phyloP scores from a whole-genome alignment of 2,329 filamentous ascomycete species.

The Penicillium thymicola region DNA sequence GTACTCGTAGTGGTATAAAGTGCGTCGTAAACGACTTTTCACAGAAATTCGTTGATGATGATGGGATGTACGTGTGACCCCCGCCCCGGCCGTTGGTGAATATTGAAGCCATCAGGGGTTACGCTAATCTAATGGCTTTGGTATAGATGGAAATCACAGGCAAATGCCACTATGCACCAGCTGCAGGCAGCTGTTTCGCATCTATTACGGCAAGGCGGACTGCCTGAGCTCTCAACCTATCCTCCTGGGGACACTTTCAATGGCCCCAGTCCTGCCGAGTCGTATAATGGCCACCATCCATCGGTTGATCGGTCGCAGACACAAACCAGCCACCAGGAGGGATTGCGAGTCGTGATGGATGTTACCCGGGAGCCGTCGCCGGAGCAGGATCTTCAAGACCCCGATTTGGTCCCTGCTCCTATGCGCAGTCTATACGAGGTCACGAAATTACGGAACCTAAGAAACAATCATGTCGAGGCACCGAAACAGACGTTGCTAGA shows the following conservation, averaged over 20 bases:
- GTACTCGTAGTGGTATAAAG: constrained; percentile 49
- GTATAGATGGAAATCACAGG: constrained; percentile 46
- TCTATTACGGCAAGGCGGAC: constrained; percentile 43
- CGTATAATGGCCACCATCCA: constrained; percentile 26
- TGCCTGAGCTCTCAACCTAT: constrained; percentile 43
- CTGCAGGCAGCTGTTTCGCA: constrained; percentile 47
- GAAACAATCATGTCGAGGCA: constrained; percentile 38
- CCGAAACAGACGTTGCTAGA: constrained; percentile 40
- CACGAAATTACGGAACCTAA: constrained; percentile 47
- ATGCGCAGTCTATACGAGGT: constrained; percentile 56
- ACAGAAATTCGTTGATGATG: constrained; percentile 54
- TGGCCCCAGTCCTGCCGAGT: constrained; percentile 28
- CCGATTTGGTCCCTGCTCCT: constrained; percentile 47
- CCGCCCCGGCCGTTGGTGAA: not conserved
- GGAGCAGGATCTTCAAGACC: constrained; percentile 41
- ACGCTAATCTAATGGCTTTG: constrained; percentile 1
- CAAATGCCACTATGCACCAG: constrained; percentile 41
- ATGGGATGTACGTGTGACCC: constrained; percentile 45
- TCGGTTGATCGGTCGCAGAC: constrained; percentile 30
- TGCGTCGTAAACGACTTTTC: constrained; percentile 56
- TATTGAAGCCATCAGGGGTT: not conserved
- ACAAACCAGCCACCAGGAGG: constrained; percentile 25
- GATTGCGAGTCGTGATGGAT: constrained; percentile 35
- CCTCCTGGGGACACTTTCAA: constrained; percentile 29
- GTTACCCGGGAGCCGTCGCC: constrained; percentile 48